Percentiles rank a stretch among this genome's conserved stretches.
Conservation (phyloP, 129 eudicot species). For the Helianthus tuberosus region DNA sequence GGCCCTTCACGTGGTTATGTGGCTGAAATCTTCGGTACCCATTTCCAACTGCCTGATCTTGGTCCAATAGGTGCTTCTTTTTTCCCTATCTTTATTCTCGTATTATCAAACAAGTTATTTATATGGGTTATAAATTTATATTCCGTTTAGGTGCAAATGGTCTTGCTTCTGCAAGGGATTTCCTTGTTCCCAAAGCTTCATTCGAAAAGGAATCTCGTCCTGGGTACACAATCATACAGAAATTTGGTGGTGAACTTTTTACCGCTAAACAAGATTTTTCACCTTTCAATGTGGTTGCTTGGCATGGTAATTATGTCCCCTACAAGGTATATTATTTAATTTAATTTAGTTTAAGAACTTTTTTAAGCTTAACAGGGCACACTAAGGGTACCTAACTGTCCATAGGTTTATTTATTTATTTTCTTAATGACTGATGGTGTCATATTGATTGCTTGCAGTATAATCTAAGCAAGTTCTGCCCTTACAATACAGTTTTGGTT, state of each 20-base stretch:
- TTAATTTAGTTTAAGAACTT: not conserved
- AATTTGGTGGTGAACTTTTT: slow-evolving; percentile 95
- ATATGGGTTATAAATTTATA: slow-evolving; percentile 1
- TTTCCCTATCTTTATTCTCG: no score
- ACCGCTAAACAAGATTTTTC: slow-evolving; percentile 98
- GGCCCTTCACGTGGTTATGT: slow-evolving; percentile 98
- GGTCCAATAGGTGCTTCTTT: slow-evolving; percentile 80
- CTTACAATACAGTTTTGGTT: slow-evolving; percentile 85
- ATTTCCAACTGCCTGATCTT: slow-evolving; percentile 96
- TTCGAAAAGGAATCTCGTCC: slow-evolving; percentile 66
- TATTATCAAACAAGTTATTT: not conserved
- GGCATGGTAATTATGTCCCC: slow-evolving; percentile 99
- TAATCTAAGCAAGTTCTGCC: slow-evolving; percentile 84
- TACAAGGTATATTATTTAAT: slow-evolving; percentile 59
- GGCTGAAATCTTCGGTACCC: slow-evolving; percentile 88
- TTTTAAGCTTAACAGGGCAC: not conserved
- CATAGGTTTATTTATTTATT: no score
- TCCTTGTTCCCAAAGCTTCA: slow-evolving; percentile 84
- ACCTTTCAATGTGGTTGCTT: slow-evolving; percentile 96
- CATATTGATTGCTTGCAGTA: slow-evolving; percentile 58
- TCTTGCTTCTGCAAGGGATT: slow-evolving; percentile 91
- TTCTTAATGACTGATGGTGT: not conserved
- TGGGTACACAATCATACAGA: slow-evolving; percentile 76
- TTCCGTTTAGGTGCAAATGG: slow-evolving; percentile 88
- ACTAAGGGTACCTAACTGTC: not conserved